These are phyloP conservation scores for Gonium pectorale DNA, from an alignment of 139 green algal genomes.

Conservation along the genomic window DNA sequence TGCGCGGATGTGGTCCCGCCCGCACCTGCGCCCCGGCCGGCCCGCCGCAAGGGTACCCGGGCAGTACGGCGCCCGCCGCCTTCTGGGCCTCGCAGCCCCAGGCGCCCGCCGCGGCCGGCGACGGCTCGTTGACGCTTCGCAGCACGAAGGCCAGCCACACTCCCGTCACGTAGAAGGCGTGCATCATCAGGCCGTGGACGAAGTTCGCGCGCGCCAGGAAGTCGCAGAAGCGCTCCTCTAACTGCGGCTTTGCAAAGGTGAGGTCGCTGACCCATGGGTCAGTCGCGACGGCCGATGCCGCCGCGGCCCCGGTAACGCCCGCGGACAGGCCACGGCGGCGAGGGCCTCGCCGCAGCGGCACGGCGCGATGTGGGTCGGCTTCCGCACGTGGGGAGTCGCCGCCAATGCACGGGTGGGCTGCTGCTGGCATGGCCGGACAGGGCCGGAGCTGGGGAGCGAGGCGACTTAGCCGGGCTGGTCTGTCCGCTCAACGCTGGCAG, in stretches of 20 bases:
- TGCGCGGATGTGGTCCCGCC: neutral
- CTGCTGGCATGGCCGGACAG: too few relatives aligned
- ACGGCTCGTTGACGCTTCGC: neutral
- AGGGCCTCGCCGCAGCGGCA: too few relatives aligned
- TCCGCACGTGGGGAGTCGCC: too few relatives aligned
- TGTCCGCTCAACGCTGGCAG: too few relatives aligned
- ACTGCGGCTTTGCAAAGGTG: neutral
- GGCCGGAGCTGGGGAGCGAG: too few relatives aligned
- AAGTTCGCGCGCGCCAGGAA: neutral
- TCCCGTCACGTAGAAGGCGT: conserved; percentile 10
- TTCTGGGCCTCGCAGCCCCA: conserved; percentile 19
- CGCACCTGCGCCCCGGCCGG: neutral
- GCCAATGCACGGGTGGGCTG: too few relatives aligned
- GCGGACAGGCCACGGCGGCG: too few relatives aligned
- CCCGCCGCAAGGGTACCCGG: neutral
- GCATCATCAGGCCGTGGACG: neutral
- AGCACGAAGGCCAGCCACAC: conserved; percentile 1
- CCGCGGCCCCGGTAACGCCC: too few relatives aligned
- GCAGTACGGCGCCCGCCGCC: neutral
- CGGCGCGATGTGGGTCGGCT: too few relatives aligned
- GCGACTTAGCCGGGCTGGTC: too few relatives aligned
- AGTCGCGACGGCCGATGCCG: too few relatives aligned
- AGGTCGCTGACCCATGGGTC: too few relatives aligned
- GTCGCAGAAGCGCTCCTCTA: conserved; percentile 16
- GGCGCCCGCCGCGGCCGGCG: neutral